phyloP scores from a whole-genome alignment of 495 filamentous ascomycete genomes.

The Penicillium nucicola region DNA sequence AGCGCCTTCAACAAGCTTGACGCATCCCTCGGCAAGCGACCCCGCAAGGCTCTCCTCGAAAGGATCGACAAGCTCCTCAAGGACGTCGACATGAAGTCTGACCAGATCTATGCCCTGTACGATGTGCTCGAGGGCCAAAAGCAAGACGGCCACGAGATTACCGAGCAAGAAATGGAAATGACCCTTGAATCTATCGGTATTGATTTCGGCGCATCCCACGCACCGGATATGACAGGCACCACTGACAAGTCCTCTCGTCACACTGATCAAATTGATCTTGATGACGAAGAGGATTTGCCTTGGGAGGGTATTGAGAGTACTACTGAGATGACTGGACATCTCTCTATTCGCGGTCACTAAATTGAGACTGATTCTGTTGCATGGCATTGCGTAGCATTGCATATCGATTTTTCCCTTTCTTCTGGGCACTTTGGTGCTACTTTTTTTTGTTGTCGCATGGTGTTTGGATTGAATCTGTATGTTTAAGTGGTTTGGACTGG shows the following conservation, averaged over 20 bases:
- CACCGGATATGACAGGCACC: conserved; percentile 31
- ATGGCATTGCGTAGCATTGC: conserved; percentile 2
- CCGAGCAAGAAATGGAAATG: conserved; percentile 62
- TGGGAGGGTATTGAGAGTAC: conserved; percentile 56
- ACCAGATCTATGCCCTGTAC: conserved; percentile 84
- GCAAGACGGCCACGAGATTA: conserved; percentile 61
- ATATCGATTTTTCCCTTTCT: conserved; percentile 1
- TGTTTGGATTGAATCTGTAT: conserved; percentile 5
- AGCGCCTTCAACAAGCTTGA: conserved; percentile 65
- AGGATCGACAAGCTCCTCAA: conserved; percentile 63
- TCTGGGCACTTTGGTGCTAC: neutral
- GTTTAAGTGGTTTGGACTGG: conserved; percentile 4
- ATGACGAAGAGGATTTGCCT: conserved; percentile 43
- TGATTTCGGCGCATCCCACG: conserved; percentile 27
- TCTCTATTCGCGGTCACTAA: conserved; percentile 6
- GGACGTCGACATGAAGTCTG: conserved; percentile 73
- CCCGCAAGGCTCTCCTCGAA: conserved; percentile 60
- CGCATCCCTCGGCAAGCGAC: conserved; percentile 62
- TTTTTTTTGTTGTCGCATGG: conserved; percentile 4
- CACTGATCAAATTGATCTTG: conserved; percentile 24
- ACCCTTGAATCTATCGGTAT: conserved; percentile 61
- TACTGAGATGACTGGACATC: conserved; percentile 40
- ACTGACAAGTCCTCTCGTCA: conserved; percentile 31
- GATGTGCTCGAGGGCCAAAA: conserved; percentile 87
- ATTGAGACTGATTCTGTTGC: neutral